Percentiles rank a stretch among this genome's conserved stretches.
phyloP scores from a whole-genome alignment of 176 grass and related monocot species.

The Oryza rufipogon region DNA sequence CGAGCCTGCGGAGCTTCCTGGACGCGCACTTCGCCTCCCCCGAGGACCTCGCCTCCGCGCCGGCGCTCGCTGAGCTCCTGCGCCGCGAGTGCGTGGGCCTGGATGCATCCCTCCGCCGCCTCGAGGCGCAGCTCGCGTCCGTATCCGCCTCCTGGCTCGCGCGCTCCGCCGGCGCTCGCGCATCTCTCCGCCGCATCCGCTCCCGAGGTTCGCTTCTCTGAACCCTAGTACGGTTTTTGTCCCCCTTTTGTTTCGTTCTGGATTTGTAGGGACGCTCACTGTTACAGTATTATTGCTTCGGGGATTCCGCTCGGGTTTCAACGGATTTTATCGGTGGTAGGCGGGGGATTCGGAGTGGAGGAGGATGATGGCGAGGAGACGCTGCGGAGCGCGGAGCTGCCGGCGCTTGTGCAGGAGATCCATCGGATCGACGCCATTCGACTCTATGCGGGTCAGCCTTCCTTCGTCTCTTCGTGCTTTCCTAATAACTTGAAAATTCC shows the following conservation, averaged over 20 bases:
- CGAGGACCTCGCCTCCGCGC: slow-evolving; percentile 47
- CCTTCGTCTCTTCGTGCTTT: not conserved
- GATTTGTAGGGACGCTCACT: not conserved
- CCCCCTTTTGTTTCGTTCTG: not conserved
- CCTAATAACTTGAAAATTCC: too few species aligned
- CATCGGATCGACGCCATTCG: slow-evolving; percentile 67
- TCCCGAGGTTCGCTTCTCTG: slow-evolving; percentile 37
- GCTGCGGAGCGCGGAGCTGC: slow-evolving; percentile 9
- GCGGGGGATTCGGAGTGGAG: not conserved
- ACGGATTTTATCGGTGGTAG: slow-evolving; percentile 19
- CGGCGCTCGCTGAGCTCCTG: slow-evolving; percentile 54
- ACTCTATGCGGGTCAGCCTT: slow-evolving; percentile 59
- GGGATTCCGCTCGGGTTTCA: slow-evolving; percentile 28
- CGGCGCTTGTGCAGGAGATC: slow-evolving; percentile 56
- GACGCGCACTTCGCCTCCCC: slow-evolving; percentile 52
- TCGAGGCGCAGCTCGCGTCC: slow-evolving; percentile 48
- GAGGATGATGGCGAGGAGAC: not conserved
- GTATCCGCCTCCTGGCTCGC: slow-evolving; percentile 50
- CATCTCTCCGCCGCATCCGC: slow-evolving; percentile 29
- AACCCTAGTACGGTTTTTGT: slow-evolving; percentile 35
- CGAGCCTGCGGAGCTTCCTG: slow-evolving; percentile 49
- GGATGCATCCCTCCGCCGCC: slow-evolving; percentile 43
- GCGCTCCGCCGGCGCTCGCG: slow-evolving; percentile 39
- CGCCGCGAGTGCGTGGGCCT: slow-evolving; percentile 62
- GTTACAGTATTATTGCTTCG: not conserved